Conservation (phyloP, 345 rosid genomes). For the Rhizophora apiculata region DNA sequence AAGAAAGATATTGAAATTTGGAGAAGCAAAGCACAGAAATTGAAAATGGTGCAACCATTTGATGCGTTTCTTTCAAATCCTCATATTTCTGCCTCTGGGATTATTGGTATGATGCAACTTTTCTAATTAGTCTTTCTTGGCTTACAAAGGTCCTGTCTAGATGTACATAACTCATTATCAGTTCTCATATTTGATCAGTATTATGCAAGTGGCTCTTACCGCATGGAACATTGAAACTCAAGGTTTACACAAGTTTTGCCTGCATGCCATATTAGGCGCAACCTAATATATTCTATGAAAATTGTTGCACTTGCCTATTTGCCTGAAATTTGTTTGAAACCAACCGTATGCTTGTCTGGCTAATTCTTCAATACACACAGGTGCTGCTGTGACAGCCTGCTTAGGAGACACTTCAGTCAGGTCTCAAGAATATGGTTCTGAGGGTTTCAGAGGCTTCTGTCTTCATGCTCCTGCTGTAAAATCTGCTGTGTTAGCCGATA, state of each 20-base stretch:
- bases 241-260: background rate
- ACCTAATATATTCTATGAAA: background rate
- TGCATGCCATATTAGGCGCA: background rate
- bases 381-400: slow-evolving; percentile 58
- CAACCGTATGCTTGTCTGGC: background rate
- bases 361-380: slow-evolving; percentile 30
- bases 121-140: background rate
- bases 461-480: slow-evolving; percentile 48
- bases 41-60: slow-evolving; percentile 62
- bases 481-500: slow-evolving; percentile 60
- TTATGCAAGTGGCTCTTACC: background rate
- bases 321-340: background rate
- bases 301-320: background rate
- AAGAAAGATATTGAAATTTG: slow-evolving; percentile 65
- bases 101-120: slow-evolving; percentile 50
- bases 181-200: background rate
- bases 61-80: slow-evolving; percentile 80
- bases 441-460: slow-evolving; percentile 40
- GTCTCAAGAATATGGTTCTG: slow-evolving; percentile 33
- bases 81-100: slow-evolving; percentile 66
- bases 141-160: background rate
- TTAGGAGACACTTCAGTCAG: slow-evolving; percentile 57
- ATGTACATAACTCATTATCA: background rate
- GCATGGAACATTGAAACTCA: background rate
- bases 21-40: slow-evolving; percentile 64